A percentile compares a stretch with the other conserved stretches of the same genome.
phyloP scores from a whole-genome alignment of 2,329 filamentous ascomycete species.

The Fusarium torulosum region DNA sequence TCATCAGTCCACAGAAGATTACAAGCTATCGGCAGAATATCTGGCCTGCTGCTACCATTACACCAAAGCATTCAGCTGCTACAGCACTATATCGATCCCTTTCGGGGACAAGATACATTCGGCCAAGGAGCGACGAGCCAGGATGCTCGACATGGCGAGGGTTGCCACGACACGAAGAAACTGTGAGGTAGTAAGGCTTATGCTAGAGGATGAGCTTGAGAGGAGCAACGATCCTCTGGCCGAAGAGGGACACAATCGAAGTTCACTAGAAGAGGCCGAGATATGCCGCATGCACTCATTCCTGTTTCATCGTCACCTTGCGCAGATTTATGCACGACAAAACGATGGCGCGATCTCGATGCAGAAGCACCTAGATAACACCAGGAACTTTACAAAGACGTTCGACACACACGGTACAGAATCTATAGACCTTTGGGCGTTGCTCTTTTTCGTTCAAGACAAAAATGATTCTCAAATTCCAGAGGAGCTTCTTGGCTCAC shows the following conservation, averaged over 20 bases:
- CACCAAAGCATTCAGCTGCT: not conserved
- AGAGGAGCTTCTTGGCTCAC: not conserved
- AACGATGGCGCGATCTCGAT: no score
- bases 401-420: not conserved
- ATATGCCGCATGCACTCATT: slow-evolving; percentile 1
- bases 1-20: not conserved
- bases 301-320: slow-evolving; percentile 4
- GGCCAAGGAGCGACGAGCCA: not conserved
- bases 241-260: rapidly evolving
- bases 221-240: not conserved
- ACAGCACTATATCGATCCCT: slow-evolving; percentile 1
- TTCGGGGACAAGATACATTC: not conserved
- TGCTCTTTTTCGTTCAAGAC: not conserved
- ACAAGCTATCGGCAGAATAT: slow-evolving; percentile 2
- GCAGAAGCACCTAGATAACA: slow-evolving; percentile 1
- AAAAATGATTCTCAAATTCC: not conserved
- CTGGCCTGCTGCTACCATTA: slow-evolving; percentile 4
- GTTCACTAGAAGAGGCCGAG: not conserved
- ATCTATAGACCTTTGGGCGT: slow-evolving; percentile 8
- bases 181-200: not conserved
- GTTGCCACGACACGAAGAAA: not conserved
- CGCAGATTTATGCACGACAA: not conserved
- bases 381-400: not conserved
- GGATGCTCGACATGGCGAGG: slow-evolving; percentile 14
- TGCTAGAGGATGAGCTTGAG: slow-evolving; percentile 11